Conservation (phyloP, 2,329 filamentous ascomycete species). For the Westerdykella ornata region DNA sequence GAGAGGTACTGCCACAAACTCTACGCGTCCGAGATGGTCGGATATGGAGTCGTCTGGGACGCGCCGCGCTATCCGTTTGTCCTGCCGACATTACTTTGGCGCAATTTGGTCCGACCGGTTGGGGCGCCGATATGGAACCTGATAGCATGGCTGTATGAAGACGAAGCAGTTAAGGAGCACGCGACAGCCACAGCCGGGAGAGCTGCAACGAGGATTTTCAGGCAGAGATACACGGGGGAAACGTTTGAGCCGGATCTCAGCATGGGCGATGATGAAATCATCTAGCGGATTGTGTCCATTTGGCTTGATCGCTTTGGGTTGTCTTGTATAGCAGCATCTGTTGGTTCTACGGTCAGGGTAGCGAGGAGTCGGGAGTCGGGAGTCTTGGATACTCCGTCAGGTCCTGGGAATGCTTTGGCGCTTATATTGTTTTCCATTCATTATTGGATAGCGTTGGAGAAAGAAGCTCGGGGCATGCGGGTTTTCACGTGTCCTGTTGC, state of each 20-base stretch:
- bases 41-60: constrained; percentile 46
- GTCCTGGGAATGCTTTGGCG: too few species aligned
- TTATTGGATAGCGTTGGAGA: too few species aligned
- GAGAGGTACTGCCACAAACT: constrained; percentile 48
- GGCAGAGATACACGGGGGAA: background rate
- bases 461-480: too few species aligned
- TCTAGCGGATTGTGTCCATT: constrained; percentile 1
- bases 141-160: constrained; percentile 15
- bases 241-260: constrained; percentile 1
- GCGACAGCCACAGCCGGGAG: constrained; percentile 1
- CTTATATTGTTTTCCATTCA: too few species aligned
- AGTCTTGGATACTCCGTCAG: too few species aligned
- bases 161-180: background rate
- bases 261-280: constrained; percentile 6
- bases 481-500: too few species aligned
- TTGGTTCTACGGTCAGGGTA: background rate
- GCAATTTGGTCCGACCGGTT: constrained; percentile 31
- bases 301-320: background rate
- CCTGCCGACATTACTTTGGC: constrained; percentile 49
- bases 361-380: too few species aligned
- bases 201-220: constrained; percentile 8
- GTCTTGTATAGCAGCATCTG: background rate
- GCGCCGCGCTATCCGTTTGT: constrained; percentile 52
- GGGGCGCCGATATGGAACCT: constrained; percentile 28
- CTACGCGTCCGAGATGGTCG: constrained; percentile 44